These are phyloP conservation scores for Metarhizium brunneum DNA, from an alignment of 2,329 filamentous ascomycete species.

Conservation along the genomic window DNA sequence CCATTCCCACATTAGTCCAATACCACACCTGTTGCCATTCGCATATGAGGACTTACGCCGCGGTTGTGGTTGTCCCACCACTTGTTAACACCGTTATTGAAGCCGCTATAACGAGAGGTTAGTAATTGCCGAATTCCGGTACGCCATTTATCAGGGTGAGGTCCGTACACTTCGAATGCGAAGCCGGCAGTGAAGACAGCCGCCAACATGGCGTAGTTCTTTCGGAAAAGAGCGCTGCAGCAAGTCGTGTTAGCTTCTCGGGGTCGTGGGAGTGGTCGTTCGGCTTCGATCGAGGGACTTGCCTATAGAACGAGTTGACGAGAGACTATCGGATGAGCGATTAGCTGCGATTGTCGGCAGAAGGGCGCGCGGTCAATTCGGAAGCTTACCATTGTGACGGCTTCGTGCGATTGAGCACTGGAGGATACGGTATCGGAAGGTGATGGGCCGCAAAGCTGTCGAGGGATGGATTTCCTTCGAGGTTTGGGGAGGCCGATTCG, in stretches of 20 bases:
- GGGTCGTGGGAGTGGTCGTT: constrained; percentile 7
- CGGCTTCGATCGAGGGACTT: constrained; percentile 20
- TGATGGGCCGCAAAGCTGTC: constrained; percentile 17
- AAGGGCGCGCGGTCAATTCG: background rate
- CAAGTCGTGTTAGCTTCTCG: constrained; percentile 15
- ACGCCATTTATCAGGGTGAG: background rate
- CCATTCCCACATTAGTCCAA: constrained; percentile 16
- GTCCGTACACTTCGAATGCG: constrained; percentile 80
- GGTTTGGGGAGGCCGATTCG: constrained; percentile 13
- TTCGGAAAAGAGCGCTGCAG: constrained; percentile 69
- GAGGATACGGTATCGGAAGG: constrained; percentile 12
- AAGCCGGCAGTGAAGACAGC: constrained; percentile 83
- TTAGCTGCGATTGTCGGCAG: constrained; percentile 19
- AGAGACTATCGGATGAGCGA: constrained; percentile 26
- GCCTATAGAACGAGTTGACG: constrained; percentile 27
- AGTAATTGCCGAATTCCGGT: constrained; percentile 15
- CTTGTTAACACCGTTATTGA: constrained; percentile 72
- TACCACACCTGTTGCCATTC: too few relatives aligned
- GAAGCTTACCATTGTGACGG: constrained; percentile 27
- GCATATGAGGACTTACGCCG: constrained; percentile 59
- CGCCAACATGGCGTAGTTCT: constrained; percentile 80
- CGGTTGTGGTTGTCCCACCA: constrained; percentile 88
- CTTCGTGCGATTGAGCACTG: constrained; percentile 21
- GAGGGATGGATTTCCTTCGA: constrained; percentile 17
- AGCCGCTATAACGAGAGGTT: constrained; percentile 51